phyloP scores from a whole-genome alignment of 192 early-diverging fungal species.

The Funneliformis geosporum region DNA sequence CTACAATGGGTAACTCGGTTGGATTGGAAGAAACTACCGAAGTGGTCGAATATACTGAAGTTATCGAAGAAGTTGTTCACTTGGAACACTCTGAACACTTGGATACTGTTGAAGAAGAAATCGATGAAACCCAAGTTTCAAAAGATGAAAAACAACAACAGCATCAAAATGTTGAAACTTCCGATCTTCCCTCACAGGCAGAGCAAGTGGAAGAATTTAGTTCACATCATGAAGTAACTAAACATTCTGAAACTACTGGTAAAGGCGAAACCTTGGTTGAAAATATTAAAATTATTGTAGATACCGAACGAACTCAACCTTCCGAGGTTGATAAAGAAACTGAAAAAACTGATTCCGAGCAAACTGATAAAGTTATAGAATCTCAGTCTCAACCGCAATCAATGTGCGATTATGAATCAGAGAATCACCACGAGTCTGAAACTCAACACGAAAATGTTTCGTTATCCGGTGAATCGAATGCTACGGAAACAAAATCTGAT shows the following conservation, averaged over 20 bases:
- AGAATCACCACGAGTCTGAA: background rate
- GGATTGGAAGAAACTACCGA: background rate
- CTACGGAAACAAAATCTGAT: background rate
- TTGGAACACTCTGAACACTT: background rate
- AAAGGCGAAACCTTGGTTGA: background rate
- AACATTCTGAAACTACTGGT: background rate
- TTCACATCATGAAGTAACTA: background rate
- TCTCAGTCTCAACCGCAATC: background rate
- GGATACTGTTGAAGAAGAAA: background rate
- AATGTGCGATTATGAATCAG: background rate
- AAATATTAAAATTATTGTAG: background rate
- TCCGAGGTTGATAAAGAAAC: background rate
- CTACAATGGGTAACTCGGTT: background rate
- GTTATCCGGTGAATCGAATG: slow-evolving; percentile 15
- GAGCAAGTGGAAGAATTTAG: background rate
- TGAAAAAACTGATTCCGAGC: background rate
- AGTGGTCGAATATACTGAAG: background rate
- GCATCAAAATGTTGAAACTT: background rate
- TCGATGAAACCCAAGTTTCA: background rate
- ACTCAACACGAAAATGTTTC: background rate
- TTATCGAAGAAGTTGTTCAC: background rate
- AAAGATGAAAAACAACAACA: background rate
- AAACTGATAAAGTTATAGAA: background rate
- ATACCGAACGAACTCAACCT: background rate
- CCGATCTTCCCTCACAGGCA: background rate